Conservation (phyloP, 176 grass and related monocot genomes). For the Eremochloa ophiuroides region DNA sequence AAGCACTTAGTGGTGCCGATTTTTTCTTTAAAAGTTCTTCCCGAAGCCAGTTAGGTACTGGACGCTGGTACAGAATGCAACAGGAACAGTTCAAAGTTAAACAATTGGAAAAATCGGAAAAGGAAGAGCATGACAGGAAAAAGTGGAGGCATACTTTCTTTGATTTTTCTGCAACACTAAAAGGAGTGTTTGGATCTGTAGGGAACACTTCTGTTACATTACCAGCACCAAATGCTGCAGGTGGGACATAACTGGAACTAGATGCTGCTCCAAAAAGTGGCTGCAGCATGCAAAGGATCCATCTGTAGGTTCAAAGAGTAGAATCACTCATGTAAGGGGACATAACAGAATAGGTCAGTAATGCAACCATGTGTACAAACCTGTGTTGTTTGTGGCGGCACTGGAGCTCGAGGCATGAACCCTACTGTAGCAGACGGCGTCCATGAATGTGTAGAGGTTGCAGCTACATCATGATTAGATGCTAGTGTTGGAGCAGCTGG, state of each 20-base stretch:
- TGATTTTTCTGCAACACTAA: conserved; percentile 58
- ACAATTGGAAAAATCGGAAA: conserved; percentile 9
- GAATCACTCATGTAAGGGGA: not conserved
- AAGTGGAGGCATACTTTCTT: conserved; percentile 68
- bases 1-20: conserved; percentile 36
- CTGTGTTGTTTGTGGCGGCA: conserved; percentile 56
- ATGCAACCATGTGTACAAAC: conserved; percentile 17
- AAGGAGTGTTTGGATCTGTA: conserved; percentile 46
- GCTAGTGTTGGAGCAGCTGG: conserved; percentile 23
- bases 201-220: conserved; percentile 46
- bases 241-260: conserved; percentile 52
- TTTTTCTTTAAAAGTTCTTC: conserved; percentile 99
- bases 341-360: not conserved
- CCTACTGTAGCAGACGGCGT: conserved; percentile 49
- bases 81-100: conserved; percentile 23
- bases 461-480: conserved; percentile 47
- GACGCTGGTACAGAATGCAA: conserved; percentile 49
- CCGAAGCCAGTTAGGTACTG: conserved; percentile 94
- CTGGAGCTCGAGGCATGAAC: conserved; percentile 42
- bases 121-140: not conserved
- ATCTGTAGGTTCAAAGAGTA: conserved; percentile 43
- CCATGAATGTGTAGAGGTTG: conserved; percentile 61
- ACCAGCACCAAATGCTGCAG: conserved; percentile 71
- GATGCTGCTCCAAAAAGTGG: conserved; percentile 52
- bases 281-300: conserved; percentile 52